A percentile compares a stretch with the other conserved stretches of the same genome.
Conservation (phyloP, 306 rosid genomes). For the Castanea mollissima region DNA sequence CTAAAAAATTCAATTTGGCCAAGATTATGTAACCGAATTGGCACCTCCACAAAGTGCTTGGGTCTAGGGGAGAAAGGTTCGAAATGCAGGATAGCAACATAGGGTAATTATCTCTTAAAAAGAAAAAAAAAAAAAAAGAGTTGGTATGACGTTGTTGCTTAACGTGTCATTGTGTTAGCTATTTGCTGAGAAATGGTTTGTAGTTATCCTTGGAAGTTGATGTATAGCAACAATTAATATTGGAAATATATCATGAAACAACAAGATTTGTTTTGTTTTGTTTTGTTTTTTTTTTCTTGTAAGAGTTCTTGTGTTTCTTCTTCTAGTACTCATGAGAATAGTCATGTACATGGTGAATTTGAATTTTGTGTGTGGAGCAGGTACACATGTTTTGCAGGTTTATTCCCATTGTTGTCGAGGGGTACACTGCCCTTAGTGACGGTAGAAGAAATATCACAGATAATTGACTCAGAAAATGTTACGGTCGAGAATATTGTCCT, state of each 20-base stretch:
- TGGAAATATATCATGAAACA: too few species aligned
- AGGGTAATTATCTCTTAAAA: too few species aligned
- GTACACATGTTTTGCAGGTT: conserved; percentile 77
- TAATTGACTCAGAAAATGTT: conserved; percentile 61
- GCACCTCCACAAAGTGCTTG: too few species aligned
- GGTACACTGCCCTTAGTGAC: conserved; percentile 63
- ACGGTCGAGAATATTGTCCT: conserved; percentile 76
- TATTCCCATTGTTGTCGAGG: conserved; percentile 73
- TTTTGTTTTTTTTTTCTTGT: not conserved
- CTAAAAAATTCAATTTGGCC: not conserved
- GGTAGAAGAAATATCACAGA: conserved; percentile 91
- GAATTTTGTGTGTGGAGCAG: conserved; percentile 30
- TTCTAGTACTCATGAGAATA: not conserved
- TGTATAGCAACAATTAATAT: not conserved
- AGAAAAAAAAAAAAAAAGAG: not conserved
- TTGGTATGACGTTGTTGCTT: not conserved
- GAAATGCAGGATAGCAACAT: rapidly evolving
- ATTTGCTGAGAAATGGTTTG: not conserved
- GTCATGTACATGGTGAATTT: not conserved
- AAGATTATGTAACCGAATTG: too few species aligned
- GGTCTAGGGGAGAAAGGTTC: too few species aligned
- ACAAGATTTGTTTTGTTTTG: not conserved
- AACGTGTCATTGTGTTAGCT: not conserved
- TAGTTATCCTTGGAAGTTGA: not conserved
- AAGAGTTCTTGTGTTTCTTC: not conserved